Evolutionary conservation across 208 protist species (phyloP), one percentile per base, ranked within the genome.

Genomic region (Herpetomonas samuelpessoai): DNA sequence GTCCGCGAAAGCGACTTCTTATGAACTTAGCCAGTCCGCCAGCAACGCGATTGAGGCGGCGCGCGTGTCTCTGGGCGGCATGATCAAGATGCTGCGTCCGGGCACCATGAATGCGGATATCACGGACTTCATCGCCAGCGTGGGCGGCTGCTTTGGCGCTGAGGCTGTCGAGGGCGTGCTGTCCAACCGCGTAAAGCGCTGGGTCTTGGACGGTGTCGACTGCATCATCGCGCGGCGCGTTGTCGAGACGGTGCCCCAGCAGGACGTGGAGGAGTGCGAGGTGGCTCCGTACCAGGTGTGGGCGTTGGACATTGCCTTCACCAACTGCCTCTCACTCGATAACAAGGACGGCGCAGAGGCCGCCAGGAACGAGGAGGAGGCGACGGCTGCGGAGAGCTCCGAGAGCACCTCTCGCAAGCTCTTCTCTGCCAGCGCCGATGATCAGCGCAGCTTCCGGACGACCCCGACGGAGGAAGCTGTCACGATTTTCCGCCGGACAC

Each of bases 181-280:
- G 24, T 99, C 97, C 25, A 98, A 99, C 75, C 87, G 98, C 59
- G 86, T 96, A 19, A 98, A 98, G 76, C 89, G 97, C 57, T 99
- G 95, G 84, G 88, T 98, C 46, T 96, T 98, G 22, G 98, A 99
- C 68, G 96, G 97, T 47, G 89, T 97, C 27, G 98, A 99, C 57
- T 88, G 92, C 54, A 98, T 98, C 67, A 92, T 98, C 39, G 84
- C 65, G 52, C 95, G 96, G 25, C 84, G 88, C 19, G 76, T 95
- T 7, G 76, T 73, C 24, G 41, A 48, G 22, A 54, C 67, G 29
- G 74, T 68, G 24, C 84, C 88, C 22, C 95, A 98, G 21, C 92
- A 98, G 71, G 88, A 98, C 66, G 92, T 98, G 2, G 92, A 88
- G 27, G 85, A 95, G 1, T 92, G 86, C 63, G 68, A 76, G 66